Conservation (phyloP, 306 rosid genomes). For the Lathyrus tuberosus region DNA sequence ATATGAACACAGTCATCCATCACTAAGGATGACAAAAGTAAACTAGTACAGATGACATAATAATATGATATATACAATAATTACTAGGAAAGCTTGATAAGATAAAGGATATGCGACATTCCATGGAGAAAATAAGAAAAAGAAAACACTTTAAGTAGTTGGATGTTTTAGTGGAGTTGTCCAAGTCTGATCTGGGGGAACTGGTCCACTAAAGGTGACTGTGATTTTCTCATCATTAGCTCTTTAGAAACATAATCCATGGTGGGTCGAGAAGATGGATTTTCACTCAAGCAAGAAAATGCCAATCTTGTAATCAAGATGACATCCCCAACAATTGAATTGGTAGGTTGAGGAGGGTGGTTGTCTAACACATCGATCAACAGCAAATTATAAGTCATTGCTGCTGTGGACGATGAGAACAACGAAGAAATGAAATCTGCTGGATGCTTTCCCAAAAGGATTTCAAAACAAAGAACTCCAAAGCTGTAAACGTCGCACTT, state of each 20-base stretch:
- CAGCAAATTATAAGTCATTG: constrained; percentile 11
- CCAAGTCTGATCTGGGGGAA: constrained; percentile 26
- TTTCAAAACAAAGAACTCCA: constrained; percentile 38
- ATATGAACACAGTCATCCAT: constrained; percentile 10
- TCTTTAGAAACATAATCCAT: constrained; percentile 35
- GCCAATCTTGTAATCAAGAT: constrained; percentile 33
- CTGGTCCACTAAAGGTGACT: constrained; percentile 23
- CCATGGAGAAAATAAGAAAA: not conserved
- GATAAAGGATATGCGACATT: not conserved
- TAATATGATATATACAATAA: constrained; percentile 7
- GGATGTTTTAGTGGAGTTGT: constrained; percentile 27
- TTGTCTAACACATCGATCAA: constrained; percentile 32
- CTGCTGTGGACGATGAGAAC: constrained; percentile 26
- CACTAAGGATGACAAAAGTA: not conserved
- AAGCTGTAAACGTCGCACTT: constrained; percentile 37
- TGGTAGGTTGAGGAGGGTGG: constrained; percentile 19
- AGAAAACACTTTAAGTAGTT: not conserved
- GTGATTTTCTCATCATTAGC: constrained; percentile 20
- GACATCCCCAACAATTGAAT: not conserved
- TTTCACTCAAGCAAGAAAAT: constrained; percentile 28
- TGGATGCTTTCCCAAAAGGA: constrained; percentile 40
- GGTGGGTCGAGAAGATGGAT: constrained; percentile 35
- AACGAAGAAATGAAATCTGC: constrained; percentile 28
- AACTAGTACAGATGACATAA: not conserved
- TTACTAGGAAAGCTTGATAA: not conserved